Evolutionary conservation across 176 grass and related monocot species (phyloP).

Genomic region (Urochloa ruziziensis): DNA sequence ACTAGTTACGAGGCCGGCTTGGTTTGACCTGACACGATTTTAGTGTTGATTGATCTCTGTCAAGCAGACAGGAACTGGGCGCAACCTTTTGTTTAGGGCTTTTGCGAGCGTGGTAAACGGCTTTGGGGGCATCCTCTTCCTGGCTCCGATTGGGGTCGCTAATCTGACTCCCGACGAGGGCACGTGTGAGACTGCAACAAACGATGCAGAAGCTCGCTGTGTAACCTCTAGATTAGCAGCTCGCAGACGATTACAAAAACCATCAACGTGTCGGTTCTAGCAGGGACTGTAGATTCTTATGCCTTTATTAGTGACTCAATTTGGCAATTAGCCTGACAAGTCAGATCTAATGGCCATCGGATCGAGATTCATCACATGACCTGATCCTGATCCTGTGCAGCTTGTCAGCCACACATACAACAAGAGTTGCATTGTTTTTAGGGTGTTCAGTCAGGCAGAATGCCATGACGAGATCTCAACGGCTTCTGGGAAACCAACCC

Average conservation of each 20-base stretch:
- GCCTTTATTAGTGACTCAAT: background rate
- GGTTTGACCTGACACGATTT: slow-evolving; percentile 6
- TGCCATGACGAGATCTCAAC: background rate
- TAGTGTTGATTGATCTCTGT: slow-evolving; percentile 3
- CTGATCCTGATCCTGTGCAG: background rate
- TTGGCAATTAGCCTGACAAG: background rate
- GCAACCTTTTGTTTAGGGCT: background rate
- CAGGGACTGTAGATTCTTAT: background rate
- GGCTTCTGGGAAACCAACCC: background rate
- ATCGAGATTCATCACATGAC: slow-evolving; percentile 1
- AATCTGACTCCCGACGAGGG: background rate
- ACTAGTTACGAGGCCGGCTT: background rate
- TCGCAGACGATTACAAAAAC: background rate
- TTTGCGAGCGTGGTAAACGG: slow-evolving; percentile 13
- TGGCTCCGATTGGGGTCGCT: background rate
- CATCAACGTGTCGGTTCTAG: background rate
- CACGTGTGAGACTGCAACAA: background rate
- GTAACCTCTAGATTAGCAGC: background rate
- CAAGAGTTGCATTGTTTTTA: background rate
- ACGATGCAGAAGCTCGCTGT: background rate
- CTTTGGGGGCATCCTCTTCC: background rate
- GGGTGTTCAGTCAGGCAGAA: background rate
- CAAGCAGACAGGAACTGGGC: slow-evolving; percentile 13
- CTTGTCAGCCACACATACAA: background rate
- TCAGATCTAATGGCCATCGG: background rate